Percentiles rank a stretch among this genome's conserved stretches.
phyloP scores from a whole-genome alignment of 164 flowering plant species.

The Taxillus chinensis region DNA sequence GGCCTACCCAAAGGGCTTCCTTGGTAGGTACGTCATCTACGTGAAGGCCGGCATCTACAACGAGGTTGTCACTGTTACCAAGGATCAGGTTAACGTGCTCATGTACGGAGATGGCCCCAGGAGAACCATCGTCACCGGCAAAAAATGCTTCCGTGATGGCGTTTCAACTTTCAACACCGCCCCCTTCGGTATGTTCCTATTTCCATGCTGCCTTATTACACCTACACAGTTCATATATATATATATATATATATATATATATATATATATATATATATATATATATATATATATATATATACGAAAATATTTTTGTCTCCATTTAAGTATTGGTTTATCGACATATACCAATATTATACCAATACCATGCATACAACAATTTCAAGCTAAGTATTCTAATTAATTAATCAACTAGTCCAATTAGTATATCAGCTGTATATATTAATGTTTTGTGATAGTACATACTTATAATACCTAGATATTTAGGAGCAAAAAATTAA shows the following conservation, averaged over 20 bases:
- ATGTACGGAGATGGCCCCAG: constrained; percentile 13
- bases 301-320: too few species aligned
- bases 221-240: neutral
- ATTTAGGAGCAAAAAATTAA: too few species aligned
- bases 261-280: neutral
- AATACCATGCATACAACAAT: too few species aligned
- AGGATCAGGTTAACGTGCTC: constrained; percentile 5
- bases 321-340: too few species aligned
- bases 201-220: too few species aligned
- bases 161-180: constrained; percentile 4
- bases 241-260: neutral
- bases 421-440: too few species aligned
- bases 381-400: too few species aligned
- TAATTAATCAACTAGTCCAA: too few species aligned
- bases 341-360: too few species aligned
- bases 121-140: constrained; percentile 8
- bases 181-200: constrained; percentile 7
- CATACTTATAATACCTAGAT: too few species aligned
- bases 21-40: constrained; percentile 7
- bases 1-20: constrained; percentile 5
- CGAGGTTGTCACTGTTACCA: constrained; percentile 4
- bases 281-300: too few species aligned
- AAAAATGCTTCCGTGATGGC: neutral
- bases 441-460: too few species aligned
- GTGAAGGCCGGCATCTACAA: constrained; percentile 13